Evolutionary conservation across 495 filamentous ascomycete genomes (phyloP), one percentile per base, ranked within the genome.

Genomic region (Xanthoparmelia taractica): DNA sequence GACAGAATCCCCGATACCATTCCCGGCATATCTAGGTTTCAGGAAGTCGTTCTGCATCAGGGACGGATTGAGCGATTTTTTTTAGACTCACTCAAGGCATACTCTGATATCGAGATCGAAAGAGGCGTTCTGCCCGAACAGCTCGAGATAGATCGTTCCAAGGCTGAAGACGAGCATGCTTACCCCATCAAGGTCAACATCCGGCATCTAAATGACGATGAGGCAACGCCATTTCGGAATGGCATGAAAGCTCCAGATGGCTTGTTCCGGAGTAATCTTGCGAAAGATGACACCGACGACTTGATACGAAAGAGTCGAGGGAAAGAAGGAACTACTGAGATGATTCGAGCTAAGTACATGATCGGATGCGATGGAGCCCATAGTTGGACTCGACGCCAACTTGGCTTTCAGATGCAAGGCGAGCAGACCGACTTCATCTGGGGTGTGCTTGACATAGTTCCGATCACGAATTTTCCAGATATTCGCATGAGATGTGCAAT

Each of bases 381-480:
- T 63, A 83, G 81, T 15, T 83, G 80, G 74, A 81, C 84, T 8
- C 74, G 87, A 37, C 77, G 76, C 63, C 77, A 80, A 56, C 77
- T 89, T 58, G 84, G 82, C 0, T 78, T 84, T 29, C 73, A 79
- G 54, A 73, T 88, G 66, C 75, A 83, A 61, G 85, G 86, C 38
- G 84, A 88, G 63, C 79, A 80, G 45, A 82, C 82, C 0, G 85
- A 88, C 69, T 84, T 77, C 70, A 78, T 87, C 58, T 87, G 84
- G 84, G 85, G 84, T 18, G 84, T 86, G 1, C 73, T 88, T 25
- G 87, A 90, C 66, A 73, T 87, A 38, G 75, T 88, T 2, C 82
- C 85, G 1, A 84, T 86, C 56, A 86, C 85, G 2, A 78, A 89
- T 68, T 89, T 89, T 59, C 85, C 86, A 11, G 88, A 90, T 69